Conservation (phyloP, 768 basidiomycete genomes). For the Termitomyces sp. region DNA sequence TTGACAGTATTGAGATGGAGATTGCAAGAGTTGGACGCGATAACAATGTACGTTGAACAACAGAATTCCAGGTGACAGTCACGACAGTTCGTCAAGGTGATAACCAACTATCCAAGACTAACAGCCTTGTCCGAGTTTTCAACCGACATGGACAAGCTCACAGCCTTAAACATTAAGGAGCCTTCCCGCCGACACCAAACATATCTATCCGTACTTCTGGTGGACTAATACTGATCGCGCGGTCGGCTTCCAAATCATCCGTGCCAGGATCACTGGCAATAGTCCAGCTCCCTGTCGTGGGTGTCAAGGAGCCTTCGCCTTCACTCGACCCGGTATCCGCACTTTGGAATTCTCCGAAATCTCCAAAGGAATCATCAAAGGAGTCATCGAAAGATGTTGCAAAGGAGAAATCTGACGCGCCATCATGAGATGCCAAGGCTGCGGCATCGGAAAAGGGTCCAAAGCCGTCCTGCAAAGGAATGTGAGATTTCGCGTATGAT, state of each 20-base stretch:
- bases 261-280: conserved; percentile 40
- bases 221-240: conserved; percentile 7
- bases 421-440: conserved; percentile 15
- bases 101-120: neutral
- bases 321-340: conserved; percentile 16
- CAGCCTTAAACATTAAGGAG: neutral
- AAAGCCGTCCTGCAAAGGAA: conserved; percentile 48
- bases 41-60: neutral
- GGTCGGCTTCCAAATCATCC: conserved; percentile 19
- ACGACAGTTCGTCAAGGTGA: neutral
- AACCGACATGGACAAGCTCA: neutral
- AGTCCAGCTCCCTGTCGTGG: conserved; percentile 68
- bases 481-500: neutral
- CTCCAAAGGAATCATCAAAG: conserved; percentile 71
- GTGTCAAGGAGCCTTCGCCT: conserved; percentile 41
- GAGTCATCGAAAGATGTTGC: conserved; percentile 54
- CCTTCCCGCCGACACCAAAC: neutral
- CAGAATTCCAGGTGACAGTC: neutral
- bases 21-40: neutral
- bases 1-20: neutral
- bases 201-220: conserved; percentile 1
- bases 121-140: neutral
- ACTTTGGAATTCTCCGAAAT: conserved; percentile 76
- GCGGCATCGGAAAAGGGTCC: conserved; percentile 76
- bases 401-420: conserved; percentile 46